Evolutionary conservation across 2,329 filamentous ascomycete species (phyloP).

Genomic region (Graphilbum ipis-grandicollis): DNA sequence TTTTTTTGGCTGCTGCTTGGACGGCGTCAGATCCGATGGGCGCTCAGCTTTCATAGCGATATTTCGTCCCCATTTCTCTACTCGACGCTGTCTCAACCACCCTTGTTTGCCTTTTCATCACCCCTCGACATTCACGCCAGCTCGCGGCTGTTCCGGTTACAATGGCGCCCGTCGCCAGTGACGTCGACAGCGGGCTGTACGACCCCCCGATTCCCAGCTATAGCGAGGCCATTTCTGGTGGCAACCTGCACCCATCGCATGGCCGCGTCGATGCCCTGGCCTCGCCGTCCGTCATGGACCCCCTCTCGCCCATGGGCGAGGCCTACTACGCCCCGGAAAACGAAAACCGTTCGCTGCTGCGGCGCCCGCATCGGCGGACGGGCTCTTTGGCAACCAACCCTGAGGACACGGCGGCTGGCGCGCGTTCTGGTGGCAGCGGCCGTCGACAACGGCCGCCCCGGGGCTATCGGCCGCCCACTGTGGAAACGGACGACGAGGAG

Average conservation of each 20-base stretch:
- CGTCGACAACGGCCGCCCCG: constrained; percentile 17
- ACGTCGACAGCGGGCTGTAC: constrained; percentile 32
- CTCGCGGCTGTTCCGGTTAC: not conserved
- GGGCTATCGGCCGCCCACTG: constrained; percentile 65
- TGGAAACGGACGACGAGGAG: constrained; percentile 57
- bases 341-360: constrained; percentile 63
- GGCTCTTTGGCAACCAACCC: constrained; percentile 16
- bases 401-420: constrained; percentile 12
- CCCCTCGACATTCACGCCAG: too few relatives aligned
- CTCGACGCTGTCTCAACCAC: too few relatives aligned
- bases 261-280: constrained; percentile 5
- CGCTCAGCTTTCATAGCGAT: too few relatives aligned
- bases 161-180: not conserved
- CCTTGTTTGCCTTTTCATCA: not conserved
- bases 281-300: constrained; percentile 20
- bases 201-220: constrained; percentile 65
- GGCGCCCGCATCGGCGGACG: constrained; percentile 24
- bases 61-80: too few relatives aligned
- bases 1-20: too few relatives aligned
- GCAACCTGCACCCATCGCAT: constrained; percentile 22
- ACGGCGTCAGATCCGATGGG: too few relatives aligned
- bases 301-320: constrained; percentile 36
- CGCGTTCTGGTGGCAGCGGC: constrained; percentile 14
- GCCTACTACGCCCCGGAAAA: constrained; percentile 49
- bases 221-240: constrained; percentile 54